phyloP scores from a whole-genome alignment of 371 early-diverging fungal species.

The Conidiobolus coronatus region DNA sequence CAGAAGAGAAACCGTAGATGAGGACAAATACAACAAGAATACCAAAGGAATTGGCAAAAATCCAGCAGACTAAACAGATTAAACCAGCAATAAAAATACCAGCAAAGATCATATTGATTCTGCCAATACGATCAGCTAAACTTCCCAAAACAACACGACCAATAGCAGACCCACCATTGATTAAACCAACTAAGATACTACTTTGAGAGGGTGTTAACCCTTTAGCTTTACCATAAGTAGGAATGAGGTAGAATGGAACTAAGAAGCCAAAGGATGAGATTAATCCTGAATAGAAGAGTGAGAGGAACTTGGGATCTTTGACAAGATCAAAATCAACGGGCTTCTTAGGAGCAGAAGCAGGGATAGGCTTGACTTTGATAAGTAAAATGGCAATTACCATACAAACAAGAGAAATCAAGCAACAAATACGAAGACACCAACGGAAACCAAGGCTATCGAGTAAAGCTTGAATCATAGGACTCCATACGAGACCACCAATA shows the following conservation, averaged over 20 bases:
- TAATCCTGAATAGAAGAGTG: not conserved
- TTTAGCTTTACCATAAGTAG: conserved; percentile 3
- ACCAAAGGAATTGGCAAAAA: conserved; percentile 19
- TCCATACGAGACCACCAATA: conserved; percentile 38
- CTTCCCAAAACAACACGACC: conserved; percentile 39
- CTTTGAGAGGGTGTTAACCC: conserved; percentile 13
- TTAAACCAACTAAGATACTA: conserved; percentile 21
- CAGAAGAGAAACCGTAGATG: conserved; percentile 26
- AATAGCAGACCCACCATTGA: conserved; percentile 27
- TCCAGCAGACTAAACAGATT: conserved; percentile 33
- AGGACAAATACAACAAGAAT: conserved; percentile 21
- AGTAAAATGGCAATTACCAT: conserved; percentile 11
- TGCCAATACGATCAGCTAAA: conserved; percentile 33
- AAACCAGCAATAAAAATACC: conserved; percentile 17
- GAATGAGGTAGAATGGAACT: conserved; percentile 1
- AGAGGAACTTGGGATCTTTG: not conserved
- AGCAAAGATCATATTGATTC: conserved; percentile 21
- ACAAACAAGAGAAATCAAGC: conserved; percentile 11
- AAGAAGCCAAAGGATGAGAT: conserved; percentile 1
- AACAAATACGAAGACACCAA: conserved; percentile 26
- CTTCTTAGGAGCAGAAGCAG: conserved; percentile 6
- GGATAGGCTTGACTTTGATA: not conserved
- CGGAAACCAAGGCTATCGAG: conserved; percentile 25
- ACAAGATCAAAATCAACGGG: conserved; percentile 6
- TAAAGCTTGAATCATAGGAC: conserved; percentile 29